Conservation (phyloP, 495 filamentous ascomycete species). For the Pseudomonodictys pantanalensis region DNA sequence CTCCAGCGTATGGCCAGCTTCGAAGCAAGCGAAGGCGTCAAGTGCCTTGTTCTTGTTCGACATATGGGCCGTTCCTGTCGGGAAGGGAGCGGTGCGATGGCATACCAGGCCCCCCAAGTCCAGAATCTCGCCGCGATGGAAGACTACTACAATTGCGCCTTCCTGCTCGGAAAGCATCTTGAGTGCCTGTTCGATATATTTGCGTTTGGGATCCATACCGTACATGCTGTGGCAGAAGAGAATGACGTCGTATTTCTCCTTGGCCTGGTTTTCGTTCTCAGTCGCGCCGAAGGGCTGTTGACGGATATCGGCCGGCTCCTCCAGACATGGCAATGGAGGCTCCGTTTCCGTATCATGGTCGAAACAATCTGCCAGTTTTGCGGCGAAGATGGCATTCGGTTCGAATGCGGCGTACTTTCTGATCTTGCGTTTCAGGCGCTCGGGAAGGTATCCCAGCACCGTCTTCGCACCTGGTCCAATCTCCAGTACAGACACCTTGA, state of each 20-base stretch:
- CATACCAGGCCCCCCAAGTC: slow-evolving; percentile 52
- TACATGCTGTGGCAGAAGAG: slow-evolving; percentile 67
- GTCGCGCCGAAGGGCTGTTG: slow-evolving; percentile 46
- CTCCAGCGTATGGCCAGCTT: slow-evolving; percentile 49
- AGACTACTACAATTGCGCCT: slow-evolving; percentile 53
- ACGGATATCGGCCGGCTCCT: slow-evolving; percentile 46
- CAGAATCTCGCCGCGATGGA: slow-evolving; percentile 52
- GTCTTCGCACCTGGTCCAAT: slow-evolving; percentile 60
- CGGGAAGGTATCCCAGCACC: slow-evolving; percentile 53
- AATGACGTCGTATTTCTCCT: slow-evolving; percentile 57
- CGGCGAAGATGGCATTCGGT: slow-evolving; percentile 53
- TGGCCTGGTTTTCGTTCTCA: slow-evolving; percentile 41
- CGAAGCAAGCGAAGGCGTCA: slow-evolving; percentile 55
- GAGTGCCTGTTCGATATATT: slow-evolving; percentile 50
- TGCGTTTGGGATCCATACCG: slow-evolving; percentile 53
- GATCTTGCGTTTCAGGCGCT: slow-evolving; percentile 47
- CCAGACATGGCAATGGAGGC: slow-evolving; percentile 51
- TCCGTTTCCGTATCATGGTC: slow-evolving; percentile 39
- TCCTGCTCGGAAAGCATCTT: slow-evolving; percentile 49
- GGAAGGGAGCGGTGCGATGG: slow-evolving; percentile 52
- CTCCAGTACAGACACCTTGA: slow-evolving; percentile 55
- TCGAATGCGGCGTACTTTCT: slow-evolving; percentile 56
- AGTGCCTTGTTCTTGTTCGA: slow-evolving; percentile 49
- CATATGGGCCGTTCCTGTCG: slow-evolving; percentile 50
- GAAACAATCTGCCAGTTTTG: slow-evolving; percentile 51